Base-by-base conservation (phyloP, 768 basidiomycete species). In the Daedaleopsis sinensis region DNA sequence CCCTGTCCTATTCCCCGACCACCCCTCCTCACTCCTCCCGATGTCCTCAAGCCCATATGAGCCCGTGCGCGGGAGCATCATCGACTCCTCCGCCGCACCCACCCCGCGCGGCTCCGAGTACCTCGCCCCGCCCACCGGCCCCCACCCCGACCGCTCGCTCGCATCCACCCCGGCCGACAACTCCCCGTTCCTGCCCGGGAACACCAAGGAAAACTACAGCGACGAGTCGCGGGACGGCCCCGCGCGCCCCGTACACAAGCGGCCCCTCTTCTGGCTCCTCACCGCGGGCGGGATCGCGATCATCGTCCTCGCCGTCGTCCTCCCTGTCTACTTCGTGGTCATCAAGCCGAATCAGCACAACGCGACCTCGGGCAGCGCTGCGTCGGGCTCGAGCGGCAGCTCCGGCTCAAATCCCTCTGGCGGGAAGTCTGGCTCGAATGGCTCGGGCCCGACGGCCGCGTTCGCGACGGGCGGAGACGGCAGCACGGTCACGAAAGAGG, bases 381-480 rank as follows among this genome's bases (percentile, higher is more conserved):
- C 65, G 15, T 46, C 44, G 43, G 62, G 48, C n/a, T 21, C 21
- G 47, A 38, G 36, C 36, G 19, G 61, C 7, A 27, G 36, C 48
- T 44, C 11, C 43, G 54, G 58, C 39, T 42, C 51, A 21, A 50
- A 37, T 3, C 50, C 50, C n/a, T 23, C 19, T 1, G 44, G 44
- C 24, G 50, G 55, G 16, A 32, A 32, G 18, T 37, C 36, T 35
- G 52, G 46, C 27, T 37, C 51, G 21, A 50, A 37, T 3, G 52
- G 53, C n/a, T 11, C 42, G 15, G 47, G 48, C 38, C 38, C 38
- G 10, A 50, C 58, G 61, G 51, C 42, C 10, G 61, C 70, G 0
- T 77, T 77, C 24, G 46, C 62, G 35, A 76, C 78, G 3, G 94
- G 94, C 13, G 83, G 84, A 18, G 85, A 90, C 69, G 93, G 92